Conservation (phyloP, 2,329 filamentous ascomycete species). For the Aspergillus tamarii region DNA sequence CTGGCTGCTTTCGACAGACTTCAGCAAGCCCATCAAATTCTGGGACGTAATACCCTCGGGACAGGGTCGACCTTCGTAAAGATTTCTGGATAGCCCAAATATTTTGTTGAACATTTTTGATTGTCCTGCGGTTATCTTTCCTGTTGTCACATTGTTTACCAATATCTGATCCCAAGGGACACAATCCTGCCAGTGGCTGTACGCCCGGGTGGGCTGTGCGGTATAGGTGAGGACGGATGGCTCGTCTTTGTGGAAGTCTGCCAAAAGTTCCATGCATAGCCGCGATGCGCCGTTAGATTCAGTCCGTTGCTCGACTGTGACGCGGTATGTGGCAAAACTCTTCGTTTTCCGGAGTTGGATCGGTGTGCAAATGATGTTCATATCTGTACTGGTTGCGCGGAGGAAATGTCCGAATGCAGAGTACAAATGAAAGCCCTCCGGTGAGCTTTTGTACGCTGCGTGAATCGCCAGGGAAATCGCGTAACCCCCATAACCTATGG, state of each 20-base stretch:
- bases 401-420: constrained; percentile 10
- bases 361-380: neutral
- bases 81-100: constrained; percentile 2
- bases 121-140: neutral
- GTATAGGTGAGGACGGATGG: neutral
- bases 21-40: constrained; percentile 11
- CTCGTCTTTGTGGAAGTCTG: constrained; percentile 10
- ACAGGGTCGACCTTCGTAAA: constrained; percentile 9
- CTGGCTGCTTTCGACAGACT: neutral
- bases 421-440: constrained; percentile 7
- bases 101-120: neutral
- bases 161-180: neutral
- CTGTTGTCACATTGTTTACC: neutral
- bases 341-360: constrained; percentile 5
- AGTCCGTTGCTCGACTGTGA: constrained; percentile 1
- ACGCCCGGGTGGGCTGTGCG: neutral
- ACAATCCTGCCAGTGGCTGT: neutral
- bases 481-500: constrained; percentile 13
- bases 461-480: constrained; percentile 11
- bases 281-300: no score
- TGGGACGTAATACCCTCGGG: constrained; percentile 8
- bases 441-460: constrained; percentile 10
- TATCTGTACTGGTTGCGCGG: constrained; percentile 2
- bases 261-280: neutral
- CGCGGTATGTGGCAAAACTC: constrained; percentile 10